phyloP scores from a whole-genome alignment of 768 basidiomycete species.

The Lactifluus hygrophoroides region DNA sequence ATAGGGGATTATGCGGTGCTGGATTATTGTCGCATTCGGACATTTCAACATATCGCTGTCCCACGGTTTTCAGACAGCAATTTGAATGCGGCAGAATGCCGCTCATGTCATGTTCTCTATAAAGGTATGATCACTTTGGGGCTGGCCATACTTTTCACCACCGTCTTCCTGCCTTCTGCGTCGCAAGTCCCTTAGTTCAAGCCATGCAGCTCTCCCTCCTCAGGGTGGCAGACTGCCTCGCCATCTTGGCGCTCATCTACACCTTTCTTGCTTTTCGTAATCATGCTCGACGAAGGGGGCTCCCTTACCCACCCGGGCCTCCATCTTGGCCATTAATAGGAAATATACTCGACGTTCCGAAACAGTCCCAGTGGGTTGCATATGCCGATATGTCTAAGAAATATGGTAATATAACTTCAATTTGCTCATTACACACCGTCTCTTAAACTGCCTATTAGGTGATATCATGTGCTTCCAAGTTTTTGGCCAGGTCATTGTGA shows the following conservation, averaged over 20 bases:
- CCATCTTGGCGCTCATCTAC: not conserved
- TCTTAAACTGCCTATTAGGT: not conserved
- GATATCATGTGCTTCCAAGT: not conserved
- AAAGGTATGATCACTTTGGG: too few relatives aligned
- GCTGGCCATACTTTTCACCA: too few relatives aligned
- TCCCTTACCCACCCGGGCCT: not conserved
- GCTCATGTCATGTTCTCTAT: too few relatives aligned
- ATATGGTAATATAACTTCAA: not conserved
- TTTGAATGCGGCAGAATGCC: too few relatives aligned
- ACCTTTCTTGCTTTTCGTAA: not conserved
- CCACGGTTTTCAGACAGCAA: too few relatives aligned
- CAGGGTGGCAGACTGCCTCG: not conserved
- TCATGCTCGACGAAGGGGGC: not conserved
- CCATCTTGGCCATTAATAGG: not conserved
- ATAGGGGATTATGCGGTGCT: too few relatives aligned
- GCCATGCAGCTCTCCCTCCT: not conserved
- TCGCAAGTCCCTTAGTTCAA: not conserved
- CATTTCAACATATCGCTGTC: too few relatives aligned
- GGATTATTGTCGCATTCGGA: too few relatives aligned
- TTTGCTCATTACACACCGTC: not conserved
- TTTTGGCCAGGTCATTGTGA: slow-evolving; percentile 38
- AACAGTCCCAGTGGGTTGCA: not conserved
- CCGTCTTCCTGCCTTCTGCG: too few relatives aligned
- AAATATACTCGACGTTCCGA: not conserved
- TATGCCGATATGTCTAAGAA: not conserved